Conservation (phyloP, 768 basidiomycete species). For the Leccinum longicurvipes region DNA sequence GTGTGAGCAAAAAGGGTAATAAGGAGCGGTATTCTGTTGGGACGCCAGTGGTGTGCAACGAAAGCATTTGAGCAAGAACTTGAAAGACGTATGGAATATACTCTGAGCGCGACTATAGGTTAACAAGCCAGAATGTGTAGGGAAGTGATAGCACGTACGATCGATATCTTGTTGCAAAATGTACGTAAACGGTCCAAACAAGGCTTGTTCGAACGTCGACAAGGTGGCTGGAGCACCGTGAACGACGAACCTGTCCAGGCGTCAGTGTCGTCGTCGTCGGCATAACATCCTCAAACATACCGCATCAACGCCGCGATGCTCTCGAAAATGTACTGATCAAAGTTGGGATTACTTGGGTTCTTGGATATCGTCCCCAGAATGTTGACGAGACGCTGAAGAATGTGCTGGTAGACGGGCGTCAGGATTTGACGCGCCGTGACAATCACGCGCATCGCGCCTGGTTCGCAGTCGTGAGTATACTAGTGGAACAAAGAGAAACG, state of each 20-base stretch:
- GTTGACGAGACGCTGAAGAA: conserved; percentile 69
- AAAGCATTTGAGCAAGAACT: conserved; percentile 92
- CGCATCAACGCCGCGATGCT: conserved; percentile 91
- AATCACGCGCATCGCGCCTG: conserved; percentile 94
- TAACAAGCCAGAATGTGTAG: neutral
- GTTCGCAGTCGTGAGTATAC: neutral
- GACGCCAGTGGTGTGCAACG: conserved; percentile 62
- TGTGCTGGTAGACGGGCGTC: conserved; percentile 59
- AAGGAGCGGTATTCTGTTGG: conserved; percentile 77
- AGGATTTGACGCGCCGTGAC: conserved; percentile 82
- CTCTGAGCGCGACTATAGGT: conserved; percentile 40
- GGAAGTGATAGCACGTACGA: conserved; percentile 46
- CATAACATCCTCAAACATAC: conserved; percentile 36
- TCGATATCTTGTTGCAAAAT: conserved; percentile 93
- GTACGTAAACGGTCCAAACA: conserved; percentile 84
- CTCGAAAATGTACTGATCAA: conserved; percentile 98
- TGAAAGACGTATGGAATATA: conserved; percentile 98
- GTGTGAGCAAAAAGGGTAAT: conserved; percentile 79
- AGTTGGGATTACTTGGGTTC: conserved; percentile 96
- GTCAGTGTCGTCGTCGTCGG: neutral
- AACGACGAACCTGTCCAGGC: conserved; percentile 68
- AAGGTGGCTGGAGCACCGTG: conserved; percentile 65
- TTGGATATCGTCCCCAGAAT: conserved; percentile 88
- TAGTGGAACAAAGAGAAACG: neutral
- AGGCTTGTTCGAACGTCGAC: conserved; percentile 68